phyloP scores from a whole-genome alignment of 208 protist genomes.

The Porcisia hertigi region DNA sequence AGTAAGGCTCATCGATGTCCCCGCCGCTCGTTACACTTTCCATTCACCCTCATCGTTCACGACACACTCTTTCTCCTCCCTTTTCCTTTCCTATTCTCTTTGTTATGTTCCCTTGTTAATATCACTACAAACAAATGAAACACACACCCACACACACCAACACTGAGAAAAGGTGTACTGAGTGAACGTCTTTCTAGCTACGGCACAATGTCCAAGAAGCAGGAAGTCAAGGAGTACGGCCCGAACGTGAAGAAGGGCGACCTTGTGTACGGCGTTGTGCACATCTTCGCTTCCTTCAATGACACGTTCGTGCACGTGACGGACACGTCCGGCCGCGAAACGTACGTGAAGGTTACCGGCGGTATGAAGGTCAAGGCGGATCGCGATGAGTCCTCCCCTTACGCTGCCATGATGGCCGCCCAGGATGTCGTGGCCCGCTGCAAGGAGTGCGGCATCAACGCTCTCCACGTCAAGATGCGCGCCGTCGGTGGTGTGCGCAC shows the following conservation, averaged over 20 bases:
- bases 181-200: conserved; percentile 7
- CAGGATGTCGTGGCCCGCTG: conserved; percentile 98
- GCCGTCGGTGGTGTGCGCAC: conserved; percentile 98
- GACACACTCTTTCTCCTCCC: no score
- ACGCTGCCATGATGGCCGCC: conserved; percentile 99
- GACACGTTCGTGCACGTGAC: conserved; percentile 99
- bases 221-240: conserved; percentile 91
- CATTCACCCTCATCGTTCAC: no score
- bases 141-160: background rate
- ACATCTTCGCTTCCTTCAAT: conserved; percentile 98
- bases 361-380: conserved; percentile 99
- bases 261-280: conserved; percentile 98
- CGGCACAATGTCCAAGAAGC: conserved; percentile 94
- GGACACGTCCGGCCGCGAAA: conserved; percentile 99
- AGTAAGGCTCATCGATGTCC: no score
- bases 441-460: conserved; percentile 98
- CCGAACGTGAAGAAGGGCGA: conserved; percentile 87
- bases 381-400: conserved; percentile 99
- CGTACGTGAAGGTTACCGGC: conserved; percentile 98
- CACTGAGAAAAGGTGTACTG: conserved; percentile 6
- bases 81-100: background rate
- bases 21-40: no score
- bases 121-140: background rate
- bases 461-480: conserved; percentile 99
- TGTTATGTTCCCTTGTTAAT: background rate